phyloP scores from a whole-genome alignment of 2,329 filamentous ascomycete species.

The Aspergillus piperis region DNA sequence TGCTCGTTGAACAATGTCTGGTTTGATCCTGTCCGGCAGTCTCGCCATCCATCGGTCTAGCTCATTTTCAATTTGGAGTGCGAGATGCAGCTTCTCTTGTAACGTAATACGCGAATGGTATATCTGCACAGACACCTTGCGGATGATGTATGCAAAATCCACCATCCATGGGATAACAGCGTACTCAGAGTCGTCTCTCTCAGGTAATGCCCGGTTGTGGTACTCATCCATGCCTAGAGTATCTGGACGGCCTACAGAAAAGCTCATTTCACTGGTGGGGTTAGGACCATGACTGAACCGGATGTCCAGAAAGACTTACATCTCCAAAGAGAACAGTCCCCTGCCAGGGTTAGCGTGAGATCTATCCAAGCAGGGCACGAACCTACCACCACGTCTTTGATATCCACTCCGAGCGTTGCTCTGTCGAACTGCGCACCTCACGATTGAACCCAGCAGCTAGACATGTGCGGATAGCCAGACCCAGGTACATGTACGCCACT shows the following conservation, averaged over 20 bases:
- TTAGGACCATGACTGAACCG: background rate
- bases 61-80: slow-evolving; percentile 39
- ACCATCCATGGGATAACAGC: slow-evolving; percentile 47
- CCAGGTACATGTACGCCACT: slow-evolving; percentile 53
- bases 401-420: slow-evolving; percentile 41
- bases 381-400: slow-evolving; percentile 52
- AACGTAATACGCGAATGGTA: slow-evolving; percentile 40
- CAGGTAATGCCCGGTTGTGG: slow-evolving; percentile 48
- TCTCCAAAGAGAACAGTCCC: slow-evolving; percentile 50
- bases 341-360: slow-evolving; percentile 22
- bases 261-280: slow-evolving; percentile 47
- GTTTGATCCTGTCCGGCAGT: slow-evolving; percentile 35
- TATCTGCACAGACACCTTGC: slow-evolving; percentile 43
- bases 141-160: slow-evolving; percentile 43
- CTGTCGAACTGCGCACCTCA: slow-evolving; percentile 37
- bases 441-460: slow-evolving; percentile 53
- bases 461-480: slow-evolving; percentile 50
- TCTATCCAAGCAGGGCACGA: background rate
- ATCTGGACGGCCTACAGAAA: slow-evolving; percentile 52
- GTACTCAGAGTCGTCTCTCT: slow-evolving; percentile 38
- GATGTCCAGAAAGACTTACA: slow-evolving; percentile 29
- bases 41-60: slow-evolving; percentile 40
- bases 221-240: slow-evolving; percentile 53
- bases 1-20: slow-evolving; percentile 28
- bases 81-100: slow-evolving; percentile 38